Evolutionary conservation across 441 rosid species (phyloP).

Genomic region (Brassica balearica): DNA sequence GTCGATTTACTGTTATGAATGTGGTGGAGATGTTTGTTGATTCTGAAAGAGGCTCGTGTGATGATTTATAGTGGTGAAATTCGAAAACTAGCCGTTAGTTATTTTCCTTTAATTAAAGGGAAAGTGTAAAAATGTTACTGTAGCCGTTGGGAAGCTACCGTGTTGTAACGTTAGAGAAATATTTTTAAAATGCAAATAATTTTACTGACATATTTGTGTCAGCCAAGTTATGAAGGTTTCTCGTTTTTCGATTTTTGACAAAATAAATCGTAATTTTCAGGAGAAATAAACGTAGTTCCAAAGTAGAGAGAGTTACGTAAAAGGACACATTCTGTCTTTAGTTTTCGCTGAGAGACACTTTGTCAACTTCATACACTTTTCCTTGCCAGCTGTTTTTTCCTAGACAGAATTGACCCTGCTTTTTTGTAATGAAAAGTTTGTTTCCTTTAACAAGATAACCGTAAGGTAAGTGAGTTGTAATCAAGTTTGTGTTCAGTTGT

Average conservation of each 20-base stretch:
- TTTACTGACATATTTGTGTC: constrained; percentile 4
- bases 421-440: no score
- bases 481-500: no score
- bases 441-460: no score
- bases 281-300: not conserved
- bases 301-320: no score
- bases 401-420: no score
- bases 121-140: not conserved
- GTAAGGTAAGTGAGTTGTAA: no score
- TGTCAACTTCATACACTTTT: no score
- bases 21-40: constrained; percentile 18
- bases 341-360: no score
- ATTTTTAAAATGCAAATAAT: not conserved
- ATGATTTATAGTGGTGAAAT: constrained; percentile 19
- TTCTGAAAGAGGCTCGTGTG: not conserved
- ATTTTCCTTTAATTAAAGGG: not conserved
- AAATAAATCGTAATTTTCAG: not conserved
- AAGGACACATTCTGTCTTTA: no score
- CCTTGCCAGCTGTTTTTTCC: no score
- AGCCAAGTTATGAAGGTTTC: constrained; percentile 16
- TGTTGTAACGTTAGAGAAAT: constrained; percentile 10
- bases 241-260: not conserved
- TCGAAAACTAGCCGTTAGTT: constrained; percentile 41
- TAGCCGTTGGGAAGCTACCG: not conserved
- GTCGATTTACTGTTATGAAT: not conserved